Percentiles rank a stretch among this genome's conserved stretches.
phyloP scores from a whole-genome alignment of 345 rosid genomes.

The Lepidium sativum region DNA sequence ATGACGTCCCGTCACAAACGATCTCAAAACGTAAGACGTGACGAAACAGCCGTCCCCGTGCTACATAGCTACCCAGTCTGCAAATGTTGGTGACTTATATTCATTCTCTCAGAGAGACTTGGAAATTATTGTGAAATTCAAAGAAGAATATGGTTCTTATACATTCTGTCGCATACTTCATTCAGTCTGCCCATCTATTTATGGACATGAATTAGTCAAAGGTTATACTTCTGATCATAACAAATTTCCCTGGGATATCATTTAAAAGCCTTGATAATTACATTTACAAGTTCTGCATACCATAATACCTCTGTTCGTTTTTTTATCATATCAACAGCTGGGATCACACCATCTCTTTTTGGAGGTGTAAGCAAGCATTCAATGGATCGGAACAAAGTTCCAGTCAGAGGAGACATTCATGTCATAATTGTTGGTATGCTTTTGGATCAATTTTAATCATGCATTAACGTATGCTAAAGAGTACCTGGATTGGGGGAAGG shows the following conservation, averaged over 20 bases:
- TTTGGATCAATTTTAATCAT: background rate
- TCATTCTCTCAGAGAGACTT: constrained; percentile 78
- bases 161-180: constrained; percentile 72
- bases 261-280: background rate
- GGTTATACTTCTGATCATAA: constrained; percentile 35
- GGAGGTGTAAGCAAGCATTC: constrained; percentile 96
- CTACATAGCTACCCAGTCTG: constrained; percentile 39
- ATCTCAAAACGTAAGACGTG: no score
- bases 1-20: no score
- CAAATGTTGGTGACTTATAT: constrained; percentile 58
- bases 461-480: background rate
- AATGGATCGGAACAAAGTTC: constrained; percentile 88
- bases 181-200: constrained; percentile 90
- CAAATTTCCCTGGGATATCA: background rate
- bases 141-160: constrained; percentile 77
- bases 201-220: constrained; percentile 96
- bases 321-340: constrained; percentile 46
- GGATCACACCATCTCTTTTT: constrained; percentile 81
- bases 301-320: constrained; percentile 6
- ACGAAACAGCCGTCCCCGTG: no score
- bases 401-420: constrained; percentile 99
- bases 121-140: constrained; percentile 87
- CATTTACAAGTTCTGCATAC: background rate
- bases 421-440: constrained; percentile 86
- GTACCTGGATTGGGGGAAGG: background rate